Conservation (phyloP, 441 rosid species). For the Populus hybrid region DNA sequence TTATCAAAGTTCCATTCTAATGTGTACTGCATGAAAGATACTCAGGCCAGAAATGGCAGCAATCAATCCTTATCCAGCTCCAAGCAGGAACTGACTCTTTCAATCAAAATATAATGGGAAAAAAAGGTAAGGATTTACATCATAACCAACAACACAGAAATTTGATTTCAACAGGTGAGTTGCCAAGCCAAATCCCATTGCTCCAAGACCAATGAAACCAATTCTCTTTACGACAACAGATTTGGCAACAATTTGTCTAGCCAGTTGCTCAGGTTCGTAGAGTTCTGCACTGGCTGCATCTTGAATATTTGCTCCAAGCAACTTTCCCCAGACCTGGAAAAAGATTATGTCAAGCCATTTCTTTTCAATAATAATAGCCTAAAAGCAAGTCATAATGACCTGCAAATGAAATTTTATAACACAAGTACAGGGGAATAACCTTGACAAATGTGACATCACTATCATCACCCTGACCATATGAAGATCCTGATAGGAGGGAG, state of each 20-base stretch:
- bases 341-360: slow-evolving; percentile 16
- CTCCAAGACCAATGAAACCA: slow-evolving; percentile 97
- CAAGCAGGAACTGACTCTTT: neutral
- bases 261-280: slow-evolving; percentile 74
- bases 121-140: slow-evolving; percentile 50
- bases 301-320: slow-evolving; percentile 59
- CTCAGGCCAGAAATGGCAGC: neutral
- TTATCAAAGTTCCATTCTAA: neutral
- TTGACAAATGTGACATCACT: slow-evolving; percentile 50
- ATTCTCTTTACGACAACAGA: slow-evolving; percentile 58
- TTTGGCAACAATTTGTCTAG: slow-evolving; percentile 44
- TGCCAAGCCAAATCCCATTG: slow-evolving; percentile 99
- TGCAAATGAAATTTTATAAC: slow-evolving; percentile 18
- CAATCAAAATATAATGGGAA: slow-evolving; percentile 8
- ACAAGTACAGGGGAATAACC: slow-evolving; percentile 40
- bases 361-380: slow-evolving; percentile 6
- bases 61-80: neutral
- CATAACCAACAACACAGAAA: slow-evolving; percentile 70
- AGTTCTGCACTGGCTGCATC: slow-evolving; percentile 63
- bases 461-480: slow-evolving; percentile 46
- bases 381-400: slow-evolving; percentile 7
- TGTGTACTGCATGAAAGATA: neutral
- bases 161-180: slow-evolving; percentile 69
- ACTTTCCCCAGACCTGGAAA: slow-evolving; percentile 72
- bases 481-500: slow-evolving; percentile 50